Percentiles rank a stretch among this genome's conserved stretches.
phyloP scores from a whole-genome alignment of 192 early-diverging fungal genomes.

The Cladochytrium replicatum region DNA sequence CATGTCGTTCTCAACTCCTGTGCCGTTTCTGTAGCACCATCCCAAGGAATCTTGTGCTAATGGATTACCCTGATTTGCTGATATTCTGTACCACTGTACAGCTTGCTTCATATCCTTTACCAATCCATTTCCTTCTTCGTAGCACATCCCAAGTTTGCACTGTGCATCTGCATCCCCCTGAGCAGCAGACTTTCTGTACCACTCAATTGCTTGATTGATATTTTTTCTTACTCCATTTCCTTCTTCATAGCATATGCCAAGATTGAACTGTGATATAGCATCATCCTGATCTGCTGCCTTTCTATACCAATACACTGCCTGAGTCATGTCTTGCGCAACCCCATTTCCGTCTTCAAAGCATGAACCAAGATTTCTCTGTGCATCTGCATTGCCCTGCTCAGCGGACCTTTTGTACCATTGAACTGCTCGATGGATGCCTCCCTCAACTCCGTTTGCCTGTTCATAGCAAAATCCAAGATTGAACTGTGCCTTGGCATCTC shows the following conservation, averaged over 20 bases:
- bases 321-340: neutral
- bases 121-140: constrained; percentile 28
- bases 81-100: constrained; percentile 27
- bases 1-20: no score
- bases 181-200: constrained; percentile 41
- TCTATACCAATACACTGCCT: neutral
- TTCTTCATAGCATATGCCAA: constrained; percentile 31
- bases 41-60: constrained; percentile 35
- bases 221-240: constrained; percentile 39
- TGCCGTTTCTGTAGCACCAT: no score
- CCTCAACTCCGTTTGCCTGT: neutral
- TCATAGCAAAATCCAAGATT: constrained; percentile 31
- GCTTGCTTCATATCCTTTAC: constrained; percentile 16
- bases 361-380: neutral
- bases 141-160: neutral
- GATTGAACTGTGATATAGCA: neutral
- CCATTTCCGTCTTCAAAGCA: neutral
- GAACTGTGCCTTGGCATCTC: constrained; percentile 42
- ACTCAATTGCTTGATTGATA: constrained; percentile 35
- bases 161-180: constrained; percentile 26
- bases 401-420: neutral
- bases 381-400: neutral
- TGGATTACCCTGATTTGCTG: constrained; percentile 18
- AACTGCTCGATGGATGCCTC: neutral
- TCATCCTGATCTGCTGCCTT: neutral